These are phyloP conservation scores for Tetracladium maxilliforme DNA, from an alignment of 2,329 filamentous ascomycete species.

Conservation along the genomic window DNA sequence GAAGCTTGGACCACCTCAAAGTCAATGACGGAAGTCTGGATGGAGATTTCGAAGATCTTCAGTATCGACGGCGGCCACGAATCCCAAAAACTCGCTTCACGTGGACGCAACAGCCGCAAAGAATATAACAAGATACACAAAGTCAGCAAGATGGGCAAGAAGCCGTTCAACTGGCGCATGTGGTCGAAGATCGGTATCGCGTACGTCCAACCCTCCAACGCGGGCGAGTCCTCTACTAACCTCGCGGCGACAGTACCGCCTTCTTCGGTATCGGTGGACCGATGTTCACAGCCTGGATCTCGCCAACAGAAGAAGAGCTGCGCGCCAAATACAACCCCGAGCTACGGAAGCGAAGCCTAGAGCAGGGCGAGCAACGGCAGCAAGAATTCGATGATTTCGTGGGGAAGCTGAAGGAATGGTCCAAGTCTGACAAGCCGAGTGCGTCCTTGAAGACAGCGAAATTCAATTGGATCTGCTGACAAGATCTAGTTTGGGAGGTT, in stretches of 20 bases:
- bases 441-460: too few relatives aligned
- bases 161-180: conserved; percentile 34
- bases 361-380: conserved; percentile 58
- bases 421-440: conserved; percentile 88
- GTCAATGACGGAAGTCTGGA: too few relatives aligned
- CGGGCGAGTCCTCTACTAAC: conserved; percentile 2
- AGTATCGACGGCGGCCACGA: too few relatives aligned
- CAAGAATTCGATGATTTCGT: conserved; percentile 89
- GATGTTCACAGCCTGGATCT: conserved; percentile 63
- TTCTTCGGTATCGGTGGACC: conserved; percentile 71
- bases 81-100: too few relatives aligned
- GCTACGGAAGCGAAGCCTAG: conserved; percentile 76
- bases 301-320: conserved; percentile 81
- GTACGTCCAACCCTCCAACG: conserved; percentile 30
- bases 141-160: too few relatives aligned
- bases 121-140: too few relatives aligned
- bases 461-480: too few relatives aligned
- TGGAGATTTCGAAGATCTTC: too few relatives aligned
- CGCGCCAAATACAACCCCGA: conserved; percentile 90
- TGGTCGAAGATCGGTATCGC: conserved; percentile 57
- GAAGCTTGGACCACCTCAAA: too few relatives aligned
- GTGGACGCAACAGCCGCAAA: too few relatives aligned
- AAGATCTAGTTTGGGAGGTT: too few relatives aligned
- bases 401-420: conserved; percentile 67
- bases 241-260: conserved; percentile 58